Base-by-base conservation (phyloP, 2,329 filamentous ascomycete genomes). In the Alternaria postmessia region DNA sequence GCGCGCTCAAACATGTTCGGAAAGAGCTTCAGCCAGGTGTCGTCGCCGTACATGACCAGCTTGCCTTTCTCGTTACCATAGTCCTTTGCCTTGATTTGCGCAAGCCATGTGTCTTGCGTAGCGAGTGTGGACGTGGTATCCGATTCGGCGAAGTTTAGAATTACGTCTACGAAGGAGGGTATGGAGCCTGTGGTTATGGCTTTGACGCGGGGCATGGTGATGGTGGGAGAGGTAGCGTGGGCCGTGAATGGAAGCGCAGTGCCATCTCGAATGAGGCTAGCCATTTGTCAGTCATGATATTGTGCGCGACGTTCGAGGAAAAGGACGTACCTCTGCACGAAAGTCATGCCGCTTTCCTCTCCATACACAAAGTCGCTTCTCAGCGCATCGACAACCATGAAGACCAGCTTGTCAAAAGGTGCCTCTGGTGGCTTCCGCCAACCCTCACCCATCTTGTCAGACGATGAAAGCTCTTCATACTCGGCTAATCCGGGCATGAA, bases 11-110 rank as follows among this genome's bases (percentile, higher is more conserved):
- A 99, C 48, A 91, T 93, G 16, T 87, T 88, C 1, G 95, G 95
- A 71, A 99, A 99, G 14, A 99, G 84, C 81, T 97, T 98, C 69
- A 99, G 82, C 96, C 95, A 99, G 20, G 95, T 99, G 77, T 99
- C 95, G 74, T 99, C 95, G 49, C 95, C 95, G 74, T 95, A 97
- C 90, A 99, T 95, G 75, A 97, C 83, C 63, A 98, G 84, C 71
- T 92, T 93, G 20, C 92, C 70, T 22, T 64, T 62, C 22, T 57
- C 64, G 8, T 59, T 51, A 11, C 54, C 92, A 46, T 64, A 72
- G 34, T 75, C 64, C 63, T 77, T 76, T 42, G 89, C 88, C 77
- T 90, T 94, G 81, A 99, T 88, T 82, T 99, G 95, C 36, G 93
- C 91, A 26, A 99, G 86, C 94, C 96, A 99, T 32, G 93, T 97